Percentiles rank a stretch among this genome's conserved stretches.
Conservation (phyloP, 257 asterid genomes). For the Solanum paucissectum region DNA sequence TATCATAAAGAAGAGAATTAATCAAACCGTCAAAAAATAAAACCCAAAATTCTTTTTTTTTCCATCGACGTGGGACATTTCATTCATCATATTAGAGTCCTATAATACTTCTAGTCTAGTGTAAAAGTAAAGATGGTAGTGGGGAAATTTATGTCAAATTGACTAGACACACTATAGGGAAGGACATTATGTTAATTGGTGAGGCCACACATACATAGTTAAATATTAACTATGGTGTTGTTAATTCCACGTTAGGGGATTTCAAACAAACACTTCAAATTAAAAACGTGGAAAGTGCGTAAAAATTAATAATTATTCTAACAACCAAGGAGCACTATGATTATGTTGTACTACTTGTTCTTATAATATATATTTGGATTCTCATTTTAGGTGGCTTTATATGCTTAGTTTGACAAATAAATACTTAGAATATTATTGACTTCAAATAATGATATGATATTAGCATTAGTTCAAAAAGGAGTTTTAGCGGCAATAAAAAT, state of each 20-base stretch:
- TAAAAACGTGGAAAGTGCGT: neutral
- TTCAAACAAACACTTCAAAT: neutral
- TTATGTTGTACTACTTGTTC: neutral
- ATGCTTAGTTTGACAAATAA: neutral
- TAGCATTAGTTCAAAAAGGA: fast-evolving
- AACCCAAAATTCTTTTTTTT: too few relatives aligned
- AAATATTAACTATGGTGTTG: neutral
- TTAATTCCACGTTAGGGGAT: neutral
- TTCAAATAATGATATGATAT: neutral
- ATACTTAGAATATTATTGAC: neutral
- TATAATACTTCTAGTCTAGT: neutral
- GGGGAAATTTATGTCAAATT: neutral
- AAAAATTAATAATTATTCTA: neutral
- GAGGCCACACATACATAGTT: neutral
- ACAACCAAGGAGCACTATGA: neutral
- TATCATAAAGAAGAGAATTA: too few relatives aligned
- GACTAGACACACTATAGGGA: neutral
- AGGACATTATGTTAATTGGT: neutral
- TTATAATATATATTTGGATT: neutral
- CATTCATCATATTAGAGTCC: neutral
- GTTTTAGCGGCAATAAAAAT: too few relatives aligned
- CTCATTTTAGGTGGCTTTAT: neutral
- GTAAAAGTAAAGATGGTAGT: neutral
- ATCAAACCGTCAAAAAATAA: too few relatives aligned
- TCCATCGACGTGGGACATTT: neutral